A percentile compares a stretch with the other conserved stretches of the same genome.
These are phyloP conservation scores for Pascua sp. DNA, from an alignment of 1,284 basidiomycete genomes.

Conservation along the genomic window DNA sequence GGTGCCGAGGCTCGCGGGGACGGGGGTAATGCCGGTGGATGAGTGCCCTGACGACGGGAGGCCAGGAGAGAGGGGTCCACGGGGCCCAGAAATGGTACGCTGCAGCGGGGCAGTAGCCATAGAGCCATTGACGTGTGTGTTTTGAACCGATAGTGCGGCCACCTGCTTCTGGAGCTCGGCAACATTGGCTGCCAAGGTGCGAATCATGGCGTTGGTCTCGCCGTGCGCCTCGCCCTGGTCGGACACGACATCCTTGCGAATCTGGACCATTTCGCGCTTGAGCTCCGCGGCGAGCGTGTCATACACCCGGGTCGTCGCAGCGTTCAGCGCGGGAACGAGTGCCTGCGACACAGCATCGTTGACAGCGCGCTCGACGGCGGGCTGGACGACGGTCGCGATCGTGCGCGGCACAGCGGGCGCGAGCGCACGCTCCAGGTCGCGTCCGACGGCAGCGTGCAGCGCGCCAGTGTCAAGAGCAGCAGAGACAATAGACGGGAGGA, in stretches of 20 bases:
- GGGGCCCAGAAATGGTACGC: too few relatives aligned
- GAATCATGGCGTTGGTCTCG: conserved; percentile 18
- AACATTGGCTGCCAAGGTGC: conserved; percentile 21
- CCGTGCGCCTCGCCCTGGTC: conserved; percentile 20
- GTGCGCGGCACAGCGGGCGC: conserved; percentile 25
- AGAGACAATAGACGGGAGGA: too few relatives aligned
- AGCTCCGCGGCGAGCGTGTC: conserved; percentile 34
- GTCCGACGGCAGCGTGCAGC: conserved; percentile 9
- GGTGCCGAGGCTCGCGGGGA: too few relatives aligned
- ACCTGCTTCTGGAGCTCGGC: conserved; percentile 32
- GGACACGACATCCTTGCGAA: conserved; percentile 21
- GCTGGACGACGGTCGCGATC: conserved; percentile 23
- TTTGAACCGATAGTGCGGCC: conserved; percentile 14
- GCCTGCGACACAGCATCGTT: conserved; percentile 23
- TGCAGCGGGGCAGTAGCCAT: too few relatives aligned
- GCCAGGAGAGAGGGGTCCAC: too few relatives aligned
- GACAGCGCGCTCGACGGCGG: conserved; percentile 29
- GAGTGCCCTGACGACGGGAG: background rate
- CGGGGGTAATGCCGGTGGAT: too few relatives aligned
- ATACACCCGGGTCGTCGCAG: conserved; percentile 19
- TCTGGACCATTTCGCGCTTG: conserved; percentile 40
- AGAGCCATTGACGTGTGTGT: too few relatives aligned
- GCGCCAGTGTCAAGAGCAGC: too few relatives aligned
- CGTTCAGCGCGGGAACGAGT: conserved; percentile 29
- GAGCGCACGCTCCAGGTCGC: conserved; percentile 28